Base-by-base conservation (phyloP, 441 rosid species). In the Hura crepitans region DNA sequence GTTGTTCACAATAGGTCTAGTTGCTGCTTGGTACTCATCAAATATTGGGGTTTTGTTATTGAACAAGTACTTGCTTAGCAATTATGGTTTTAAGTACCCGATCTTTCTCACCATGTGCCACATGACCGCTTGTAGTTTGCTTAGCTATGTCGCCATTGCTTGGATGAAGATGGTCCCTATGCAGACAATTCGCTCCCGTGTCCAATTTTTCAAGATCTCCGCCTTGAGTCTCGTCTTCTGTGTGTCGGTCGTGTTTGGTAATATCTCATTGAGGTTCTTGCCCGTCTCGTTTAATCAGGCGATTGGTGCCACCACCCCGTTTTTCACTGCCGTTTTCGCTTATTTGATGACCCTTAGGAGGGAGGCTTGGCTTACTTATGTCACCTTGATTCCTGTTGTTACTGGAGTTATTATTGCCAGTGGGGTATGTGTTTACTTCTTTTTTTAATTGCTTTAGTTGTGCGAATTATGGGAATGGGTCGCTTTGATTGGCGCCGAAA, bases 61-160 rank as follows among this genome's bases (percentile, higher is more conserved):
- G 28, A 93, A 91, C 87, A 91, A 93, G 85, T 93, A 87, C 77
- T 77, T 91, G 69, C 81, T 93, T 15, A 86, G 91, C 83, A 91
- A 89, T 72, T 91, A 91, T 22, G 98, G 97, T 5, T 93, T 93
- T 85, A 91, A 83, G 84, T 89, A 89, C 72, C 97, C 97, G 67
- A 89, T 93, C 80, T 91, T 91, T 75, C 82, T 93, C 65, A 91
- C 97, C 58, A 91, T 93, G 96, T 93, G 98, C 65, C 98, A 93
- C 84, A 93, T 91, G 98, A 86, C 94, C 8, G 92, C 97, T 37
- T 93, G 98, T 72, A 86, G 92, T 30, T 71, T 93, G 75, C 80
- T 91, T 33, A 89, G 96, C 84, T 93, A 91, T 79, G 70, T 93
- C 46, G 91, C 96, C 74, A 84, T 91, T 72, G 97, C 88, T 17